Evolutionary conservation across 768 basidiomycete species (phyloP).

Genomic region (Suillus cothurnatus): DNA sequence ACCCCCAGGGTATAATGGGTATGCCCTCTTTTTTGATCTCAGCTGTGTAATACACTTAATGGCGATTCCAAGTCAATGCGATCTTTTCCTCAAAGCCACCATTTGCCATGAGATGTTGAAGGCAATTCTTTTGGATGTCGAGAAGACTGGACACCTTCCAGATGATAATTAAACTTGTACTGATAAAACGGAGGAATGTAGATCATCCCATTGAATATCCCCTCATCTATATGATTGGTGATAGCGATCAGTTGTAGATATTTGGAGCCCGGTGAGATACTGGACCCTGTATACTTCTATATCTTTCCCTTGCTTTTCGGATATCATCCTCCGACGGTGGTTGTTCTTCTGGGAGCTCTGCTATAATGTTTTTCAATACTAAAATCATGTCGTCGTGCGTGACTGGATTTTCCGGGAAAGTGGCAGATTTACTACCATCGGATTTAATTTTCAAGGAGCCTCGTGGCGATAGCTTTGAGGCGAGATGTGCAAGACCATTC

Average conservation of each 20-base stretch:
- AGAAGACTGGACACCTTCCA: background rate
- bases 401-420: background rate
- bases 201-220: background rate
- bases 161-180: background rate
- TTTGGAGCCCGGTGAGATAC: background rate
- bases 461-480: background rate
- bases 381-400: background rate
- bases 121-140: background rate
- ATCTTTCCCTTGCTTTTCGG: background rate
- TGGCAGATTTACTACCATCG: background rate
- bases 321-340: background rate
- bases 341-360: background rate
- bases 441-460: background rate
- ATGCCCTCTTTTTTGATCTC: background rate
- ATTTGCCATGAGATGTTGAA: constrained; percentile 4
- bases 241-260: background rate
- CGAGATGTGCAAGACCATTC: background rate
- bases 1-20: background rate
- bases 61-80: background rate
- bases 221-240: background rate
- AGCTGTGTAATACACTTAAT: background rate
- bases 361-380: background rate
- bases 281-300: background rate
- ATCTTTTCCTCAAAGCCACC: background rate
- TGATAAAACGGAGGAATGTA: background rate